Evolutionary conservation across 768 basidiomycete species (phyloP), one percentile per base, ranked within the genome.

Genomic region (Amanita pallidorosea): DNA sequence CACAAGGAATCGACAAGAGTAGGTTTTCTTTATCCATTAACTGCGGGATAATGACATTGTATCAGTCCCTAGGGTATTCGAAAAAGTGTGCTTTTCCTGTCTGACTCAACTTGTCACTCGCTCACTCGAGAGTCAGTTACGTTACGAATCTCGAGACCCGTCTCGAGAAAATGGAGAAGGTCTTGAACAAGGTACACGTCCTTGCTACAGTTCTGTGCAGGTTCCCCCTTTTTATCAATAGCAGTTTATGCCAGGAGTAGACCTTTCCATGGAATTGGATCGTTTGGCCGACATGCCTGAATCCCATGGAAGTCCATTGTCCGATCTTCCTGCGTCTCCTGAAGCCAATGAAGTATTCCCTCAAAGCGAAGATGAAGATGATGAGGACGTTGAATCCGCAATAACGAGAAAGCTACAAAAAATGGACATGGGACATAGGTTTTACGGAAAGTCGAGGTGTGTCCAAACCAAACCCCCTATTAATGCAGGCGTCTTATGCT

Each of bases 1-100:
- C 84, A 85, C 58, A 72, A 77, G 49, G 81, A 84, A 63, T 75
- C 80, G 17, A 77, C 80, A 9, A 85, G 83, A 75, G 82, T 82
- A 53, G 45, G 72, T 62, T 27, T 43, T 44, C 22, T 27, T 13
- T 52, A 31, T 55, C 7, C 25, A 47, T 5, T 49, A 35, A 7
- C 53, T 25, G 34, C 47, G 23, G 9, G 29, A n/a, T 23, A 4
- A 31, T 17, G 8, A 45, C 31, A 23, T 25, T 15, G 40, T 20
- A 31, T 7, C 50, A 76, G 75, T 70, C 74, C 44, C 70, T 83
- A 20, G 83, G 83, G 3, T 73, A 80, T 36, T 77, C 81, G 15
- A 81, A 81, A 67, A 76, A 78, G 78, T 81, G 54, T 23, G 17
- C 11, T 15, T 29, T 29, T 43, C 11, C 33, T 33, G 9, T 56